Evolutionary conservation across 495 filamentous ascomycete species (phyloP).

Genomic region (Aspergillus affinis): DNA sequence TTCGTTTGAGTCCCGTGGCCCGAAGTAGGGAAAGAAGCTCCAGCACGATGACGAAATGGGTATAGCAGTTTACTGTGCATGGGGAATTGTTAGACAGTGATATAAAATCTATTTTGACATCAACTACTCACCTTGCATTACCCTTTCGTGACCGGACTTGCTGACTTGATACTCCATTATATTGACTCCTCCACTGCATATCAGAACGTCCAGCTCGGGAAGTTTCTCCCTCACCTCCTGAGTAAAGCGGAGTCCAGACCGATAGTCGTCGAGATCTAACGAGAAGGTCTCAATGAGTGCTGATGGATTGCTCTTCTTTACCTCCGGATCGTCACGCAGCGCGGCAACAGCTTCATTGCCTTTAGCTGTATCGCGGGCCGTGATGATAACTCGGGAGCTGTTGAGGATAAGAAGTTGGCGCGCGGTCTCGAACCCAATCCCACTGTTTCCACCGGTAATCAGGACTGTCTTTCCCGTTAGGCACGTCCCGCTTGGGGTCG

Average conservation of each 20-base stretch:
- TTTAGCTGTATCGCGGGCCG: conserved; percentile 21
- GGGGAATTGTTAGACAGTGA: too few species aligned
- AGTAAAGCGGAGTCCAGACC: conserved; percentile 14
- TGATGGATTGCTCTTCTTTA: conserved; percentile 6
- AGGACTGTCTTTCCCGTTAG: conserved; percentile 43
- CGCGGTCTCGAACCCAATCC: conserved; percentile 51
- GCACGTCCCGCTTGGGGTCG: conserved; percentile 1
- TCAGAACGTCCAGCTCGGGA: conserved; percentile 19
- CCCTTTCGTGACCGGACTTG: conserved; percentile 23
- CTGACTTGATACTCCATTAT: conserved; percentile 16
- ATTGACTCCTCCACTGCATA: conserved; percentile 22
- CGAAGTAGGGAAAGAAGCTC: too few species aligned
- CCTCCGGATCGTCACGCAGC: conserved; percentile 15
- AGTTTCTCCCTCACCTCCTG: conserved; percentile 16
- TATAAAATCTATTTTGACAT: too few species aligned
- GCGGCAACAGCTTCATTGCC: conserved; percentile 21
- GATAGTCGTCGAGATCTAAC: conserved; percentile 24
- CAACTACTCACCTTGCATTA: conserved; percentile 23
- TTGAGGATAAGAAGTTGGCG: conserved; percentile 30
- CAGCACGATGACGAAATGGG: too few species aligned
- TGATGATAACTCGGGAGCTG: conserved; percentile 25
- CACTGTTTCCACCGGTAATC: conserved; percentile 54
- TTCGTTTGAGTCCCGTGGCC: too few species aligned
- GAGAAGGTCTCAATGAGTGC: conserved; percentile 15
- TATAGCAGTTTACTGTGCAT: too few species aligned